Base-by-base conservation (phyloP, 2,329 filamentous ascomycete species). In the Apiospora pterosperma region DNA sequence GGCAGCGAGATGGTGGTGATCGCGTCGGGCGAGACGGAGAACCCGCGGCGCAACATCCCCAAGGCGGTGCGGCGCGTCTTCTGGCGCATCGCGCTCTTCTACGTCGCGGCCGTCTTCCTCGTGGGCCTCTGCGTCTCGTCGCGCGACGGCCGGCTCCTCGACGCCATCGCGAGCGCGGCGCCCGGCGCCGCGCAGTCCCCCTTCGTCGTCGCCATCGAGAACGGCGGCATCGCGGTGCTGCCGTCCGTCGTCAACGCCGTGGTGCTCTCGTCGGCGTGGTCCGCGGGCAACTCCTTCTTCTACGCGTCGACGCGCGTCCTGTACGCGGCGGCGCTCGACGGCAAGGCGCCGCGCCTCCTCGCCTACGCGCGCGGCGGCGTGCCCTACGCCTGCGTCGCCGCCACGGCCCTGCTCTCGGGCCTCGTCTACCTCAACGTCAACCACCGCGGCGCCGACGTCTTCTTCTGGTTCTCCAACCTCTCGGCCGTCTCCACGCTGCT, bases 61-160 rank as follows among this genome's bases (percentile, higher is more conserved):
- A 87, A 88, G 65, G 91, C 91, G 62, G 93, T 93, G 81, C 90
- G 88, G 75, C 84, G 93, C 60, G 93, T 91, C 69, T 94, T 94
- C 78, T 94, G 87, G 81, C 91, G 92, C 64, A 94, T 95, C 75
- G 78, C 92, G 69, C 81, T 94, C 80, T 95, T 95, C 82, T 95
- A 95, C 81, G 84, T 88, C 70, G 77, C 92, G 65, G 89, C 86
- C 23, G 90, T 93, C 39, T 84, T 95, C 62, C 83, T 94, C 61
- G 81, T 95, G 63, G 91, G 91, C 72, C 92, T 92, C 84, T 83
- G 90, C 62, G 89, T 95, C 4, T 90, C 90, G 1, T 94, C 81
- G 85, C 85, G 42, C 0, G 68, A 0, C 76, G 85, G 0, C 86
- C 93, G 5, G 76, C 80, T 25, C 88, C 89, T 68, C 87, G 88